Evolutionary conservation across 1,284 basidiomycete genomes (phyloP).

Genomic region (Meira nashicola): DNA sequence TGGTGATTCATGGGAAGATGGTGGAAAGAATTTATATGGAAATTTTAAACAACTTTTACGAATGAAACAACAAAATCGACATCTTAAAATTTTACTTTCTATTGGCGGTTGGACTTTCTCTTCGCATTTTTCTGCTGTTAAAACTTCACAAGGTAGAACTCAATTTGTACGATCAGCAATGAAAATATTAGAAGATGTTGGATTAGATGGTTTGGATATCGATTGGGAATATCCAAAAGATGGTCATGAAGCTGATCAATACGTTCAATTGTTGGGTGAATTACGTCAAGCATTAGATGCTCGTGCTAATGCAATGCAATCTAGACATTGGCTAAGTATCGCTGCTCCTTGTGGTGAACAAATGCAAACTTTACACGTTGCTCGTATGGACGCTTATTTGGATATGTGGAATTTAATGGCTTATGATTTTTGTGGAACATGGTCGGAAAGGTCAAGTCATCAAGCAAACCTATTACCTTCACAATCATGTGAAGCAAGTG

Average conservation of each 20-base stretch:
- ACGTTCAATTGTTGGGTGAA: conserved; percentile 67
- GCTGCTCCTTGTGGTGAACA: conserved; percentile 72
- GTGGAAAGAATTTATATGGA: conserved; percentile 73
- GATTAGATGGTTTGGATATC: conserved; percentile 70
- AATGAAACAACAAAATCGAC: conserved; percentile 68
- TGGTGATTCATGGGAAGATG: conserved; percentile 59
- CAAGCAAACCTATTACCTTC: conserved; percentile 54
- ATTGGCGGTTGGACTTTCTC: conserved; percentile 55
- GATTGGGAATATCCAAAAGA: conserved; percentile 81
- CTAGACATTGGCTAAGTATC: conserved; percentile 66
- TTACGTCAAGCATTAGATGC: conserved; percentile 66
- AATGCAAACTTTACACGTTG: conserved; percentile 65
- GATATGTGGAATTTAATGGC: conserved; percentile 91
- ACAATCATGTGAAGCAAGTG: conserved; percentile 37
- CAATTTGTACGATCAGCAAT: conserved; percentile 70
- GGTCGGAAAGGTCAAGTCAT: conserved; percentile 69
- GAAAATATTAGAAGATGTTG: conserved; percentile 74
- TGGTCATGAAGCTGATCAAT: conserved; percentile 67
- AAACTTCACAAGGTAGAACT: conserved; percentile 53
- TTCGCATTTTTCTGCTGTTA: conserved; percentile 48
- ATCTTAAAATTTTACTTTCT: conserved; percentile 53
- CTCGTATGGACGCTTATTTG: conserved; percentile 67
- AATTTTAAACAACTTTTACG: conserved; percentile 82
- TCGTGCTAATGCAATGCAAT: conserved; percentile 58
- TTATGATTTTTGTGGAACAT: conserved; percentile 55